phyloP scores from a whole-genome alignment of 257 asterid genomes.

The Perilla frutescens region DNA sequence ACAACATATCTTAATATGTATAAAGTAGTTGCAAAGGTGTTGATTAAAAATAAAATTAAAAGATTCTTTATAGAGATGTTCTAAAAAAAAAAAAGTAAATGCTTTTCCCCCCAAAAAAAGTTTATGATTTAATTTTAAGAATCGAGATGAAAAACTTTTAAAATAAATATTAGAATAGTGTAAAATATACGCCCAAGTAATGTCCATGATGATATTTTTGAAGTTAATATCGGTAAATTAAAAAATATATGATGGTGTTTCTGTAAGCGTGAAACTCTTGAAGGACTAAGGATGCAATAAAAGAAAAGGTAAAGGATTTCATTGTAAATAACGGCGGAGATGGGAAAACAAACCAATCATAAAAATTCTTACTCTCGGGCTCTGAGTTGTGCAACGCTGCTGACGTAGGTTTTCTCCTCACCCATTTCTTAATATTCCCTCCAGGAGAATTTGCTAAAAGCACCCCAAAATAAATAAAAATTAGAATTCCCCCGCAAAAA shows the following conservation, averaged over 20 bases:
- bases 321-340: background rate
- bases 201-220: background rate
- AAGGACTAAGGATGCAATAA: constrained; percentile 14
- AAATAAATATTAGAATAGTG: background rate
- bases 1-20: background rate
- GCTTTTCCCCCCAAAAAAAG: no score
- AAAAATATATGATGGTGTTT: background rate
- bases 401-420: constrained; percentile 47
- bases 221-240: background rate
- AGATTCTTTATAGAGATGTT: no score
- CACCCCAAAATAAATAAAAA: constrained; percentile 4
- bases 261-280: background rate
- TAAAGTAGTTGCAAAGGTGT: background rate
- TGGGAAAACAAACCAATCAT: constrained; percentile 60
- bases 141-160: no score
- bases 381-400: constrained; percentile 43
- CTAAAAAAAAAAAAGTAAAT: no score
- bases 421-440: constrained; percentile 61
- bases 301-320: background rate
- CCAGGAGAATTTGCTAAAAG: constrained; percentile 57
- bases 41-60: no score
- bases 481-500: background rate
- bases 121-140: no score
- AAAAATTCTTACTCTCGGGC: constrained; percentile 48
- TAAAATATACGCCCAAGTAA: no score